Base-by-base conservation (phyloP, 345 rosid genomes). In the Euphorbia peplus region DNA sequence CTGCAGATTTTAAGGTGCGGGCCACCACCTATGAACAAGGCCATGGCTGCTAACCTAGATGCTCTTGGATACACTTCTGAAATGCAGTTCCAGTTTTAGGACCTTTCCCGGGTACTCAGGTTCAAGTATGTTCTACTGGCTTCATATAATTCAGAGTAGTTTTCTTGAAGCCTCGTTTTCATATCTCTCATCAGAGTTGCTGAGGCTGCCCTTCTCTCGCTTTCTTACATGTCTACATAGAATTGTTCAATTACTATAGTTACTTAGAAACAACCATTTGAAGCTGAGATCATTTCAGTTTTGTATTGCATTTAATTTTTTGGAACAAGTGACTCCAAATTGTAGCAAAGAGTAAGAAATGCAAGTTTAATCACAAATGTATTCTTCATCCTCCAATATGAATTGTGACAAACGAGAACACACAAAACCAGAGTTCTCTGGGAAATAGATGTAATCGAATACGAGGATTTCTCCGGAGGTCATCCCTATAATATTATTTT, bases 21-120 rank as follows among this genome's bases (percentile, higher is more conserved):
- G 2, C 78, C 78, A 8, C 78, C 74, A 14, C 78, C 73, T 28
- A 75, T 75, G 78, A 75, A 75, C 67, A 75, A 75, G 63, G 78
- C 78, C 59, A 69, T 75, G 78, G 78, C 78, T 64, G 68, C 70
- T 59, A 67, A 70, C 67, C 67, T 75, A 6, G 62, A 70, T 12
- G 64, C 70, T 50, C 78, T 75, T 58, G 74, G 67, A 26, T 75
- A 69, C 63, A 48, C 70, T 15, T 41, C 63, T 28, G 62, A 70
- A 65, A 65, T 64, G 74, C 74, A 70, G 67, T 75, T 69, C 63
- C 74, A 75, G 67, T 75, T 75, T 65, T 75, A 55, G 67, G 67
- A 15, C 46, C 28, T 32, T 32, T 32, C 37, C 37, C 37, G 37
- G 37, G 6, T 32, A 32, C 37, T 32, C 37, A 6, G 37, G 37